Evolutionary conservation across 768 basidiomycete species (phyloP).

Genomic region (Mycena venus): DNA sequence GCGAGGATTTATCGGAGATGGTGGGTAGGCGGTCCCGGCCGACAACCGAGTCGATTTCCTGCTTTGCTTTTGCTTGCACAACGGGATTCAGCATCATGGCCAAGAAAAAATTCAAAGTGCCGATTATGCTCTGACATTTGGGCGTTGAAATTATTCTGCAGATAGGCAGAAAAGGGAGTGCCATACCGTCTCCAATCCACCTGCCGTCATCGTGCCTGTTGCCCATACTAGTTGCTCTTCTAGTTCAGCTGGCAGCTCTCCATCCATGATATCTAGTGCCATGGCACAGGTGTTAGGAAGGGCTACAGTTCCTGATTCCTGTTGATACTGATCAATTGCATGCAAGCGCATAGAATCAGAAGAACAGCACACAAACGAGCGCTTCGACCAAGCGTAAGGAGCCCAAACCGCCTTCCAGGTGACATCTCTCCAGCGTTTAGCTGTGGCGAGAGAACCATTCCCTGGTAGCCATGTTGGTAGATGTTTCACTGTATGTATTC

Average conservation of each 20-base stretch:
- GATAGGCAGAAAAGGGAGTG: not conserved
- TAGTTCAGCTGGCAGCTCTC: not conserved
- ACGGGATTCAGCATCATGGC: not conserved
- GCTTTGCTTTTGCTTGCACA: not conserved
- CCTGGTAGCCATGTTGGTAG: slow-evolving; percentile 21
- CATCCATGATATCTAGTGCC: not conserved
- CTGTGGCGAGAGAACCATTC: not conserved
- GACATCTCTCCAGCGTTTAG: not conserved
- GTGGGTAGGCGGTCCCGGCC: slow-evolving; percentile 35
- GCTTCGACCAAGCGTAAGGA: not conserved
- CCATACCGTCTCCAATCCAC: not conserved
- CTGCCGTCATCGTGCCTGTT: not conserved
- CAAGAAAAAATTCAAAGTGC: not conserved
- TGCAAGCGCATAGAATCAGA: too few relatives aligned
- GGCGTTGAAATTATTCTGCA: not conserved
- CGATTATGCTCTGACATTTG: not conserved
- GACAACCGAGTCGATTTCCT: not conserved
- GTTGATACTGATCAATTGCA: too few relatives aligned
- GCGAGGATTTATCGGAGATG: slow-evolving; percentile 24
- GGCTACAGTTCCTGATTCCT: too few relatives aligned
- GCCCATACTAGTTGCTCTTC: not conserved
- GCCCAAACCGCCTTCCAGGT: not conserved
- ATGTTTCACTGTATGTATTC: slow-evolving; percentile 2
- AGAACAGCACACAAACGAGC: not conserved
- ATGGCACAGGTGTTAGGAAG: not conserved